A percentile compares a stretch with the other conserved stretches of the same genome.
Conservation (phyloP, 2,329 filamentous ascomycete genomes). For the Aspergillus sp. region DNA sequence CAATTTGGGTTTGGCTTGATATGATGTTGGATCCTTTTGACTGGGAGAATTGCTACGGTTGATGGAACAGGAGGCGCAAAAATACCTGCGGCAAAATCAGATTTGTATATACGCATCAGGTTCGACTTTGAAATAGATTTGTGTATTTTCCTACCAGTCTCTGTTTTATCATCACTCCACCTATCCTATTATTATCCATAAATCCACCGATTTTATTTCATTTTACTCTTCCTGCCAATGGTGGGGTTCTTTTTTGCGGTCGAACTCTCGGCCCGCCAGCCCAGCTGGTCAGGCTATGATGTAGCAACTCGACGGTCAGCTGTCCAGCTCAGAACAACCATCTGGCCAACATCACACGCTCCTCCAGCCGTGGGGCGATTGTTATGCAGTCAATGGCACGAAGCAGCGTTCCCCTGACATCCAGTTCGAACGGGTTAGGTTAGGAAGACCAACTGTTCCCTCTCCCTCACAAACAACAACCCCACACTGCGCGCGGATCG, state of each 20-base stretch:
- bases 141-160: background rate
- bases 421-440: background rate
- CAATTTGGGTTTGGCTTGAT: conserved; percentile 6
- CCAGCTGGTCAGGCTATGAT: background rate
- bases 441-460: background rate
- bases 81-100: conserved; percentile 12
- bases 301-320: background rate
- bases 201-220: background rate
- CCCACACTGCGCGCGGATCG: too few species aligned
- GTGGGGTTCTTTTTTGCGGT: background rate
- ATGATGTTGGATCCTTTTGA: conserved; percentile 6
- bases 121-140: conserved; percentile 17
- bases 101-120: conserved; percentile 20
- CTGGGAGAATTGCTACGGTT: conserved; percentile 1
- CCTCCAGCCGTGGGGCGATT: background rate
- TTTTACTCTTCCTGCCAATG: background rate
- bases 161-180: too few species aligned
- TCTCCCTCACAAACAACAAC: background rate
- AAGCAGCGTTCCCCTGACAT: background rate
- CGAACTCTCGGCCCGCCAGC: background rate
- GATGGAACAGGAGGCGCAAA: conserved; percentile 1
- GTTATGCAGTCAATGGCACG: background rate
- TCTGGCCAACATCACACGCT: background rate
- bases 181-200: too few species aligned
- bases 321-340: background rate